Evolutionary conservation across 176 grass and related monocot genomes (phyloP).

Genomic region (Rhynchospora tenuis): DNA sequence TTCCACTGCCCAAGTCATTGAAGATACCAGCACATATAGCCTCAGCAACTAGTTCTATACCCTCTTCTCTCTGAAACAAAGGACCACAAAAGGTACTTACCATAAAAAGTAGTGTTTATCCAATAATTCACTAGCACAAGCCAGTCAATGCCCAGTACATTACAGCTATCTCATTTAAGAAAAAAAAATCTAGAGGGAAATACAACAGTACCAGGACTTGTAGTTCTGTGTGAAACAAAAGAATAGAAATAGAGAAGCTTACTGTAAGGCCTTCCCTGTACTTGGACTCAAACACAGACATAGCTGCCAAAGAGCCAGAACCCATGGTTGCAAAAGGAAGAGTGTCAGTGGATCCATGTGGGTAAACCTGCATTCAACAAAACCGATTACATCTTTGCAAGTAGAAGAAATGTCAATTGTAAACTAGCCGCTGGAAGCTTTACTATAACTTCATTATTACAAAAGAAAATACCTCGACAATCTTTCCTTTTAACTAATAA

Average conservation of each 20-base stretch:
- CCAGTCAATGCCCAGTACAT: not conserved
- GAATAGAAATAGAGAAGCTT: conserved; percentile 27
- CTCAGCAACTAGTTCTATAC: conserved; percentile 62
- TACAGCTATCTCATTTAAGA: not conserved
- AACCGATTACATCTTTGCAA: not conserved
- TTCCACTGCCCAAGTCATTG: conserved; percentile 94
- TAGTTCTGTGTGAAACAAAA: not conserved
- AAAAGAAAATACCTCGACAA: not conserved
- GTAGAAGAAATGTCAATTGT: not conserved
- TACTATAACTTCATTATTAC: not conserved
- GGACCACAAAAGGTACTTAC: not conserved
- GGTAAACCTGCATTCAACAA: conserved; percentile 59
- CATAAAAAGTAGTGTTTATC: not conserved
- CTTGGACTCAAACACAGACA: conserved; percentile 82
- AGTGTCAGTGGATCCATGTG: conserved; percentile 88
- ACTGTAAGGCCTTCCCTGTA: conserved; percentile 93
- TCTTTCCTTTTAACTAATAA: not conserved
- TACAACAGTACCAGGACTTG: not conserved
- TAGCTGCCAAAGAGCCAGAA: conserved; percentile 93
- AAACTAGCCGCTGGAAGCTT: not conserved
- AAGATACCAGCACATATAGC: conserved; percentile 87
- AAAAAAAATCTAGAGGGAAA: not conserved
- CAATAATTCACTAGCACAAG: not conserved
- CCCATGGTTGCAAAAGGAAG: conserved; percentile 99
- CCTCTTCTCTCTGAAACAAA: conserved; percentile 69